Evolutionary conservation across 768 basidiomycete genomes (phyloP).

Genomic region (Strobilomyces confusus): DNA sequence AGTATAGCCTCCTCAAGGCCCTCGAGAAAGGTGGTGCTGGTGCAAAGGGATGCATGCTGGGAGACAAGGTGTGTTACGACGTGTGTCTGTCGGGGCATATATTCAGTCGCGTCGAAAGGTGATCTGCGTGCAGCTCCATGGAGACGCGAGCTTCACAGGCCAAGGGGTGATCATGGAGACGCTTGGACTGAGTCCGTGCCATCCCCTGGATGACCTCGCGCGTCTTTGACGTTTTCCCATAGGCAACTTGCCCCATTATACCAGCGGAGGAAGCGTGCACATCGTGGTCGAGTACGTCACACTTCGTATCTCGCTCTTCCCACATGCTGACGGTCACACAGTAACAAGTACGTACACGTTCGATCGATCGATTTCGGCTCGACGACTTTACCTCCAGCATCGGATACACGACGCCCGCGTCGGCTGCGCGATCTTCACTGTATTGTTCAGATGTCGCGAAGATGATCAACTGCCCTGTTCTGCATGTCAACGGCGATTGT

Average conservation of each 20-base stretch:
- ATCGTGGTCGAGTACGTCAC: slow-evolving; percentile 80
- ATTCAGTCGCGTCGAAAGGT: slow-evolving; percentile 47
- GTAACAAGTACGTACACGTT: slow-evolving; percentile 49
- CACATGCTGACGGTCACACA: slow-evolving; percentile 19
- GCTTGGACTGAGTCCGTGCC: slow-evolving; percentile 67
- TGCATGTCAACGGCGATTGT: slow-evolving; percentile 90
- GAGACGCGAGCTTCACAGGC: slow-evolving; percentile 88
- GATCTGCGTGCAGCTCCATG: slow-evolving; percentile 88
- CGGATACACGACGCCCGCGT: slow-evolving; percentile 88
- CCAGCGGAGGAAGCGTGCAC: slow-evolving; percentile 86
- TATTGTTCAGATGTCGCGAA: slow-evolving; percentile 90
- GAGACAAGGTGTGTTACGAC: slow-evolving; percentile 26
- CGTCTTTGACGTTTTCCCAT: slow-evolving; percentile 1
- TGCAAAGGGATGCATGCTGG: slow-evolving; percentile 27
- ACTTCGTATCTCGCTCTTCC: neutral
- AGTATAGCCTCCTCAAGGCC: slow-evolving; percentile 72
- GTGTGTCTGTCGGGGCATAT: neutral
- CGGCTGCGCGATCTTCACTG: slow-evolving; percentile 75
- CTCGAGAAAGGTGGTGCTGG: slow-evolving; percentile 37
- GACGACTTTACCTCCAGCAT: slow-evolving; percentile 49
- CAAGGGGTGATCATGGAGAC: slow-evolving; percentile 90
- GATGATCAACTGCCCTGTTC: slow-evolving; percentile 83
- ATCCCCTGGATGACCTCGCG: neutral
- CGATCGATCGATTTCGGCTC: neutral
- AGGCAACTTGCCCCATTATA: slow-evolving; percentile 90